A percentile compares a stretch with the other conserved stretches of the same genome.
phyloP scores from a whole-genome alignment of 2,329 filamentous ascomycete genomes.

The Ceratocystis albifundus region DNA sequence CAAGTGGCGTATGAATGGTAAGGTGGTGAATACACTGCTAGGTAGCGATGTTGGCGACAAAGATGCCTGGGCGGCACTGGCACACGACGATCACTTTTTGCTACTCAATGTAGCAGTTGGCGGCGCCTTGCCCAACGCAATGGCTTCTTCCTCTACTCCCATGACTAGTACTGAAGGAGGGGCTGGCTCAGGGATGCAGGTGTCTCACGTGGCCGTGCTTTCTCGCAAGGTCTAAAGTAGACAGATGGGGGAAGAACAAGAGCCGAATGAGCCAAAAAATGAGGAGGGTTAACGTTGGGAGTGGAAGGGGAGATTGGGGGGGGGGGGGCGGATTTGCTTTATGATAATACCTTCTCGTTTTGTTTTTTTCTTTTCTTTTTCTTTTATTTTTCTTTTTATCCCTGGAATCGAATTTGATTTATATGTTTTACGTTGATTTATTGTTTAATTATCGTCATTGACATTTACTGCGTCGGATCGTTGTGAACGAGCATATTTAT shows the following conservation, averaged over 20 bases:
- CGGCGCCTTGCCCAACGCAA: constrained; percentile 31
- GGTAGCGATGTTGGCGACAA: constrained; percentile 27
- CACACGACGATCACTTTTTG: constrained; percentile 30
- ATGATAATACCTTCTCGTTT: background rate
- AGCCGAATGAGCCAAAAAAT: background rate
- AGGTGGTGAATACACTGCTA: constrained; percentile 27
- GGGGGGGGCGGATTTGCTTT: background rate
- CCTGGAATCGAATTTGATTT: constrained; percentile 12
- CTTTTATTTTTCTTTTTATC: too few relatives aligned
- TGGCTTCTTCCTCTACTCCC: constrained; percentile 30
- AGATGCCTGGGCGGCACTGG: constrained; percentile 29
- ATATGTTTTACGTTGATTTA: background rate
- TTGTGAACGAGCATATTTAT: background rate
- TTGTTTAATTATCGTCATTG: constrained; percentile 1
- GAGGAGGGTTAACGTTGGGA: background rate
- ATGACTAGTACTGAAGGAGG: constrained; percentile 30
- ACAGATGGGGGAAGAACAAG: background rate
- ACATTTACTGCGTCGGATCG: background rate
- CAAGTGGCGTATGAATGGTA: constrained; percentile 31
- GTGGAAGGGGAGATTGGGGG: background rate
- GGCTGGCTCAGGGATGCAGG: constrained; percentile 30
- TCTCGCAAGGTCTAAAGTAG: background rate
- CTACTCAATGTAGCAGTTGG: constrained; percentile 35
- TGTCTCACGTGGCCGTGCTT: constrained; percentile 32
- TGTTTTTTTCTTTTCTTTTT: too few relatives aligned